Evolutionary conservation across 768 basidiomycete genomes (phyloP).

Genomic region (Glaciozyma martinii): DNA sequence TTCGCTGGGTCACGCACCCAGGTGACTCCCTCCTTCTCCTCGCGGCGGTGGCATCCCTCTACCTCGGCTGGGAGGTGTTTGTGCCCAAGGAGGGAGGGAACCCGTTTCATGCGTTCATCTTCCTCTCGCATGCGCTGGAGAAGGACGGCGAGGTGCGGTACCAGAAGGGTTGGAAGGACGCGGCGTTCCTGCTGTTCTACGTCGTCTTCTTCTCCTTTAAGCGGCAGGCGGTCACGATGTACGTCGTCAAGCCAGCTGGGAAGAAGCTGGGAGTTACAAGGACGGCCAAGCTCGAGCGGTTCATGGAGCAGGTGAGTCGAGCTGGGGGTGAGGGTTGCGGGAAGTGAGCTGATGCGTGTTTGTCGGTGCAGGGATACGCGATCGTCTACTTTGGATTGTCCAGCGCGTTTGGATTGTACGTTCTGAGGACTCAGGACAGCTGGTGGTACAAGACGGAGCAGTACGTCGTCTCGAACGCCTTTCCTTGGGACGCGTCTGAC

Average conservation of each 20-base stretch:
- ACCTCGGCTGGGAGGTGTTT: no score
- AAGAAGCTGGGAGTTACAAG: slow-evolving; percentile 60
- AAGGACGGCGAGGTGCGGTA: slow-evolving; percentile 35
- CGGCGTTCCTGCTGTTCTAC: slow-evolving; percentile 70
- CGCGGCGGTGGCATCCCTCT: no score
- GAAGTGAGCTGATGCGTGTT: neutral
- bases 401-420: slow-evolving; percentile 61
- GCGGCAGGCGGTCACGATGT: slow-evolving; percentile 62
- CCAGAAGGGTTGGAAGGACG: slow-evolving; percentile 58
- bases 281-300: slow-evolving; percentile 61
- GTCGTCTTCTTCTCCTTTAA: slow-evolving; percentile 81
- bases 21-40: no score
- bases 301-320: slow-evolving; percentile 62
- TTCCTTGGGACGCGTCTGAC: slow-evolving; percentile 64
- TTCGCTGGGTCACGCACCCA: no score
- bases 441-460: neutral
- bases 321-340: neutral
- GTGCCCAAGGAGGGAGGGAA: slow-evolving; percentile 42
- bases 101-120: slow-evolving; percentile 63
- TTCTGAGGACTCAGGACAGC: neutral
- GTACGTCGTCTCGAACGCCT: slow-evolving; percentile 64
- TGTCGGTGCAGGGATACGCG: slow-evolving; percentile 53
- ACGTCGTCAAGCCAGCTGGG: slow-evolving; percentile 59
- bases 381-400: slow-evolving; percentile 62
- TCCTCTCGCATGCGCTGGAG: slow-evolving; percentile 55